Conservation (phyloP, 257 asterid genomes). For the Plectranthus barbatus region DNA sequence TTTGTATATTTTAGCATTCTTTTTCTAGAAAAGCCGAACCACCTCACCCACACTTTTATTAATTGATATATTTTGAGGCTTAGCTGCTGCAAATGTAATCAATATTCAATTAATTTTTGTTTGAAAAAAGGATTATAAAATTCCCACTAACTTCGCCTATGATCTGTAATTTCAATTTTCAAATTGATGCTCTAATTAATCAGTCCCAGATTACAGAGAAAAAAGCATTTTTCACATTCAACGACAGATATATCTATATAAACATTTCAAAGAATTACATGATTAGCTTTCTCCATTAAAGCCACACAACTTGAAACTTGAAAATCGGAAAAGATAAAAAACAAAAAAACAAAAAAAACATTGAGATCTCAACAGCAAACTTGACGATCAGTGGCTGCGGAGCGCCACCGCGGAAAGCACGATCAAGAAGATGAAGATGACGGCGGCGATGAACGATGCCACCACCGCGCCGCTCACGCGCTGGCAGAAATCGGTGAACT, state of each 20-base stretch:
- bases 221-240: conserved; percentile 7
- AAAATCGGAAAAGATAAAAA: no score
- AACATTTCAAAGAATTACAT: not conserved
- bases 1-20: no score
- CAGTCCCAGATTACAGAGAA: conserved; percentile 1
- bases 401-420: conserved; percentile 34
- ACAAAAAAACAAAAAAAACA: not conserved
- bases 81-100: not conserved
- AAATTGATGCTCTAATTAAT: not conserved
- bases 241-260: not conserved
- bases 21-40: no score
- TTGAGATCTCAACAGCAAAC: not conserved
- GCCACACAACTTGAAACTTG: not conserved
- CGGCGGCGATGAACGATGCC: conserved; percentile 32
- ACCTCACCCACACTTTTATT: not conserved
- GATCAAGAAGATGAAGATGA: conserved; percentile 25
- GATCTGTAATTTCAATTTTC: not conserved
- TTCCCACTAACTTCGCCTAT: not conserved
- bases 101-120: not conserved
- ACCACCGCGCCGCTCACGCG: conserved; percentile 39
- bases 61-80: not conserved
- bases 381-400: conserved; percentile 21
- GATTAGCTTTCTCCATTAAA: not conserved
- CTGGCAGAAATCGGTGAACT: conserved; percentile 40
- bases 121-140: not conserved